A percentile compares a stretch with the other conserved stretches of the same genome.
Conservation (phyloP, 164 flowering plant genomes). For the Umbellularia californica region DNA sequence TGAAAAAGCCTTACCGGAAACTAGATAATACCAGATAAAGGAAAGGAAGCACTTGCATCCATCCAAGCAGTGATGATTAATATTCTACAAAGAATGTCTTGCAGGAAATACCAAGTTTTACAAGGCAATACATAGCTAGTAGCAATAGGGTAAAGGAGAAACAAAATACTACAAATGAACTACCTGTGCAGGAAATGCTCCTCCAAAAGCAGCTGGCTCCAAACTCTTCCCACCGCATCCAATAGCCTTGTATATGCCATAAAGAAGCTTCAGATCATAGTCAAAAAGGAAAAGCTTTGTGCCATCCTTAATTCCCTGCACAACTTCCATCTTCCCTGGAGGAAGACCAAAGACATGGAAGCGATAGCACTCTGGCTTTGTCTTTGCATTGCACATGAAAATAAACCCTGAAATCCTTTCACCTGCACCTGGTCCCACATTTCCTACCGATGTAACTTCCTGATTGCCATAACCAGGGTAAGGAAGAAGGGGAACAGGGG, state of each 20-base stretch:
- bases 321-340: slow-evolving; percentile 8
- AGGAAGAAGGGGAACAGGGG: neutral
- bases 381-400: slow-evolving; percentile 16
- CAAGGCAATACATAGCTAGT: neutral
- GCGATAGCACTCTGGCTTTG: slow-evolving; percentile 17
- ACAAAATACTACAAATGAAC: neutral
- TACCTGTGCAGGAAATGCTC: slow-evolving; percentile 20
- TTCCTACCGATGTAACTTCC: too few species aligned
- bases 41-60: neutral
- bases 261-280: slow-evolving; percentile 16
- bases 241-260: slow-evolving; percentile 15
- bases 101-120: neutral
- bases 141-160: neutral
- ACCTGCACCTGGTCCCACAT: too few species aligned
- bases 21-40: neutral
- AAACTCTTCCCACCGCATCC: slow-evolving; percentile 8
- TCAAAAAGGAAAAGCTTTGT: slow-evolving; percentile 17
- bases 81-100: neutral
- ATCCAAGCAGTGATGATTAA: neutral
- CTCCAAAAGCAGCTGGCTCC: slow-evolving; percentile 17
- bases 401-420: slow-evolving; percentile 14
- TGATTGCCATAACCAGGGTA: too few species aligned
- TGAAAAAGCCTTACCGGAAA: too few species aligned
- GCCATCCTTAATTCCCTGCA: slow-evolving; percentile 11
- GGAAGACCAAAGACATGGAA: slow-evolving; percentile 18